Base-by-base conservation (phyloP, 768 basidiomycete species). In the Pulveroboletus ravenelii region DNA sequence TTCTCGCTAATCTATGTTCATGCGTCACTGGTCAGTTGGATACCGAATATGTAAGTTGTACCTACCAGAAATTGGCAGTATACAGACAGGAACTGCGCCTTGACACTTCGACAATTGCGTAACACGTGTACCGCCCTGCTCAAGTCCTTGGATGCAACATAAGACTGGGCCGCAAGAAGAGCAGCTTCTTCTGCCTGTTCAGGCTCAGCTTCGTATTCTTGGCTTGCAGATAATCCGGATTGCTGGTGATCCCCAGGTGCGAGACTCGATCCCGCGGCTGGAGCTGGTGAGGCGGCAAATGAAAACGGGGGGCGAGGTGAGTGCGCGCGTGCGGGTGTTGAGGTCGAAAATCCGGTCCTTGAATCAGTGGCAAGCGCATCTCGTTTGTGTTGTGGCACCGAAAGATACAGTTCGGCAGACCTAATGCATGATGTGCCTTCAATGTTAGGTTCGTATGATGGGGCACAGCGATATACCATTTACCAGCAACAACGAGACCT, bases 31-130 rank as follows among this genome's bases (percentile, higher is more conserved):
- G 17, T 53, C n/a, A 48, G 48, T 47, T 35, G 39, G 48, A 47
- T 53, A 14, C 39, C 50, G 43, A 45, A 29, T 25, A 15, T 32
- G 30, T 32, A 14, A 23, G 4, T 17, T 32, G 17, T 20, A 76
- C 86, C 75, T 65, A 96, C 96, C 66, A 99, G 74, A 66, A 86
- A 98, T 55, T 79, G 80, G 58, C 88, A 79, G 65, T 99, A 98
- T 17, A 84, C 65, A 41, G 78, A 76, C 54, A 97, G 58, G 67
- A 96, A 99, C 23, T 72, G 75, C 8, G 85, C 85, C 64, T 87
- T 87, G 23, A 80, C 66, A 57, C 89, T 87, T 58, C 67, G 78
- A 60, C 88, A 89, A 8, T 74, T 72, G 45, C 73, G 74, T 43
- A 98, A 68, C 49, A 81, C 68, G 58, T 84, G 80, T 6, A 79